Evolutionary conservation across 202 grass and related monocot genomes (phyloP).

Genomic region (Musa balbisiana): DNA sequence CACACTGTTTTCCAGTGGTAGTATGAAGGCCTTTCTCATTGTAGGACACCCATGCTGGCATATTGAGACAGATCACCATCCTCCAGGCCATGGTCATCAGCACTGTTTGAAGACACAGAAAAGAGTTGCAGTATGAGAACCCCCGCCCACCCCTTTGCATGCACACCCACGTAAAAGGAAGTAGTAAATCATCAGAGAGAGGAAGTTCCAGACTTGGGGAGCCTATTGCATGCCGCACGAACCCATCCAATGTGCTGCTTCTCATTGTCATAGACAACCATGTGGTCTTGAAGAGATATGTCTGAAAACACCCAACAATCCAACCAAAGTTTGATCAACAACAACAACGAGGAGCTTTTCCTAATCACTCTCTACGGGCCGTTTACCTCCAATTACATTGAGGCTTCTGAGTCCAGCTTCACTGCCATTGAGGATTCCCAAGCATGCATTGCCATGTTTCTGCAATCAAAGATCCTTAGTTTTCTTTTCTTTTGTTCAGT

Average conservation of each 20-base stretch:
- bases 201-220: slow-evolving; percentile 51
- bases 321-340: not conserved
- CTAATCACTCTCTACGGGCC: not conserved
- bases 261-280: slow-evolving; percentile 94
- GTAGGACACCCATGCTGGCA: slow-evolving; percentile 12
- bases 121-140: slow-evolving; percentile 15
- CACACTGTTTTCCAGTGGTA: slow-evolving; percentile 18
- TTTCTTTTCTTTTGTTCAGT: not conserved
- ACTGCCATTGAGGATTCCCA: slow-evolving; percentile 87
- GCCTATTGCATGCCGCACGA: slow-evolving; percentile 50
- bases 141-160: slow-evolving; percentile 8
- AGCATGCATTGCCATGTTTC: slow-evolving; percentile 83
- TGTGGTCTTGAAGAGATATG: slow-evolving; percentile 83
- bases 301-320: slow-evolving; percentile 36
- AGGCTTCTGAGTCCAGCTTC: slow-evolving; percentile 39
- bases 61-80: no score
- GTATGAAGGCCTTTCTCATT: slow-evolving; percentile 29
- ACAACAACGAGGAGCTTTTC: not conserved
- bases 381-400: slow-evolving; percentile 72
- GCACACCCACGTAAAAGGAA: slow-evolving; percentile 33
- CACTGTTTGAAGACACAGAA: slow-evolving; percentile 44
- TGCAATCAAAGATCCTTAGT: slow-evolving; percentile 23
- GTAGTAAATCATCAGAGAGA: slow-evolving; percentile 37
- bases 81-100: slow-evolving; percentile 9
- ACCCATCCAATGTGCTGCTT: slow-evolving; percentile 65